Base-by-base conservation (phyloP, 2,329 filamentous ascomycete genomes). In the Elsinoe arachidis region DNA sequence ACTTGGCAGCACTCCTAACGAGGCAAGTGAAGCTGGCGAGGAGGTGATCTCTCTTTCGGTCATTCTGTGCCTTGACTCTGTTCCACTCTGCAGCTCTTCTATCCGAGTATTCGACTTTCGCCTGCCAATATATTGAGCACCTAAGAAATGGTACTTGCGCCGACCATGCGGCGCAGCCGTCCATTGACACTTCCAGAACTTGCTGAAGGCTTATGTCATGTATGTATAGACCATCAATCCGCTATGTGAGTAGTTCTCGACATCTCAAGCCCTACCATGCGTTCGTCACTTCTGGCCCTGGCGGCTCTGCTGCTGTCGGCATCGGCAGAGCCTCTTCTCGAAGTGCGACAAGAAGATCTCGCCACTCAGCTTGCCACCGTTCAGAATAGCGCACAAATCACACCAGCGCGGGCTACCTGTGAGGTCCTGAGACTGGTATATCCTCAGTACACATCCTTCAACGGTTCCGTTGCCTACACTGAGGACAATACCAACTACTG, bases 401-500 rank as follows among this genome's bases (percentile, higher is more conserved):
- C 49, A 7, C 34, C 49, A 4, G 49, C 49, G 10, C 19, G 34
- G 19, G 49, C 49, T 2, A 53, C 26, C 26, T 53, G 49, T 19
- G 49, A 53, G n/a, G 49, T 53, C 33, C n/a, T 53, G 15, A 19
- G 49, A 53, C 49, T 34, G 2, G 33, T 53, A 17, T 53, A 38
- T 26, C 49, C 34, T 38, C 49, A 53, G 39, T 38, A 9, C 11
- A 39, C 49, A 10, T 53, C 49, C 10, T 53, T 53, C 49, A 53
- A 53, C 15, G 49, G 49, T 12, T 53, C 49, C 15, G 34, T 15
- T 21, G 49, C 49, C 5, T 53, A 53, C 34, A 23, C 4, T 9
- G 49, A 53, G 17, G 49, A 53, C 49, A 53, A 53, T 19, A 53
- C 49, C 15, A 53, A 53, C 17, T 53, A 21, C 49, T 53, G 49